Evolutionary conservation across 1,284 basidiomycete genomes (phyloP), one percentile per base, ranked within the genome.

Genomic region (Apiotrichum domesticum): DNA sequence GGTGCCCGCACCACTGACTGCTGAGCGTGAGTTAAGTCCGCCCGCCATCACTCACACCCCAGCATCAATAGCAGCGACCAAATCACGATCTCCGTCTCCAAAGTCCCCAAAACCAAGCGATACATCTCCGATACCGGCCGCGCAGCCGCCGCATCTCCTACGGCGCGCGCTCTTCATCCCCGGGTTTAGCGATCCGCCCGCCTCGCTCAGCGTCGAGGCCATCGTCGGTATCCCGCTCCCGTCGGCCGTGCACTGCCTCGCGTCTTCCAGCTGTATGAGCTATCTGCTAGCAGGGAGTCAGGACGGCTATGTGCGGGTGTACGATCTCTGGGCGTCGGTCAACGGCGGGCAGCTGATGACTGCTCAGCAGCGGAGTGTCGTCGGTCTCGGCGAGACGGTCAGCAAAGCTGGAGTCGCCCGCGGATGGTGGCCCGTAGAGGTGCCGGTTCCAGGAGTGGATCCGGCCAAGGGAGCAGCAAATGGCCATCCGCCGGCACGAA

Each of bases 271-370:
- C n/a, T 96, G 94, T 75, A 85, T 91, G 80, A 85, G 87, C 33
- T 90, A 94, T 69, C 80, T 97, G 11, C 77, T 97, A 47, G 92
- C 92, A 4, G 94, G 93, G 42, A 90, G 90, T 9, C 87, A 93
- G 60, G 94, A 98, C 74, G 94, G 94, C 9, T 93, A 91, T 67
- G 87, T 98, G 46, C 85, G 94, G 43, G 85, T 90, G 75, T 97
- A 96, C 78, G 93, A 98, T 74, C 84, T 95, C 52, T 94, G 90
- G 76, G 76, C 87, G 32, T 87, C 88, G 46, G 86, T 91, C 52
- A 97, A 96, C 70, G 86, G 90, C 56, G 88, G 88, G 66, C 85
- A 85, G 41, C 86, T 91, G 69, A 81, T 97, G 63, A 94, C 89
- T 39, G 88, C 91, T 40, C 91, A 91, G 55, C 90, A 95, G 69